phyloP scores from a whole-genome alignment of 2,329 filamentous ascomycete genomes.

The Hymenoscyphus repandus region DNA sequence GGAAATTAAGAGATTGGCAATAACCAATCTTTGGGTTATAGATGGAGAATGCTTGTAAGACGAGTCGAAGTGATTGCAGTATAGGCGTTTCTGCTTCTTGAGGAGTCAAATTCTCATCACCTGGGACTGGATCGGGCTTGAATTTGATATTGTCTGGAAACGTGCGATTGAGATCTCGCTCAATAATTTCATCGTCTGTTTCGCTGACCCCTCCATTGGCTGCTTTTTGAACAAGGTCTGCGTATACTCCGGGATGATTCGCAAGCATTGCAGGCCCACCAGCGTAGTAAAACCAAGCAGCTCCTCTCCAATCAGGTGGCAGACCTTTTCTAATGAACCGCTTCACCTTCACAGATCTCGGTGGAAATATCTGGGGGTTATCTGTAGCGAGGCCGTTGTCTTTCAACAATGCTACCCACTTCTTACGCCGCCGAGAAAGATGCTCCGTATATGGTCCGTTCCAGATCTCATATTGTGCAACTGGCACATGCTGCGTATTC shows the following conservation, averaged over 20 bases:
- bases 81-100: slow-evolving; percentile 61
- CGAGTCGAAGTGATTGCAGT: slow-evolving; percentile 74
- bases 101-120: slow-evolving; percentile 13
- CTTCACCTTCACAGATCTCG: slow-evolving; percentile 77
- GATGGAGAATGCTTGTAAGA: slow-evolving; percentile 83
- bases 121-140: slow-evolving; percentile 51
- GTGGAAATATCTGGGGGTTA: slow-evolving; percentile 71
- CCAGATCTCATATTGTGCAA: slow-evolving; percentile 79
- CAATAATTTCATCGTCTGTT: slow-evolving; percentile 82
- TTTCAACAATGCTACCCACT: slow-evolving; percentile 76
- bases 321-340: slow-evolving; percentile 90
- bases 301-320: slow-evolving; percentile 88
- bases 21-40: slow-evolving; percentile 92
- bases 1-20: slow-evolving; percentile 92
- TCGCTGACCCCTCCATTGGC: slow-evolving; percentile 58
- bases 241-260: slow-evolving; percentile 73
- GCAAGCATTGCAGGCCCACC: slow-evolving; percentile 75
- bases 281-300: slow-evolving; percentile 95
- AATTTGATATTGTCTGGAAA: slow-evolving; percentile 93
- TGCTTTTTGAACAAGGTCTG: slow-evolving; percentile 57
- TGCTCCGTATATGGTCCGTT: slow-evolving; percentile 69
- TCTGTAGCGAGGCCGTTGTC: slow-evolving; percentile 70
- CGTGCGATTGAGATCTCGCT: slow-evolving; percentile 86
- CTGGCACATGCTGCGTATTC: slow-evolving; percentile 69
- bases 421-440: slow-evolving; percentile 66